Base-by-base conservation (phyloP, 495 filamentous ascomycete species). In the Daldinia grandis region DNA sequence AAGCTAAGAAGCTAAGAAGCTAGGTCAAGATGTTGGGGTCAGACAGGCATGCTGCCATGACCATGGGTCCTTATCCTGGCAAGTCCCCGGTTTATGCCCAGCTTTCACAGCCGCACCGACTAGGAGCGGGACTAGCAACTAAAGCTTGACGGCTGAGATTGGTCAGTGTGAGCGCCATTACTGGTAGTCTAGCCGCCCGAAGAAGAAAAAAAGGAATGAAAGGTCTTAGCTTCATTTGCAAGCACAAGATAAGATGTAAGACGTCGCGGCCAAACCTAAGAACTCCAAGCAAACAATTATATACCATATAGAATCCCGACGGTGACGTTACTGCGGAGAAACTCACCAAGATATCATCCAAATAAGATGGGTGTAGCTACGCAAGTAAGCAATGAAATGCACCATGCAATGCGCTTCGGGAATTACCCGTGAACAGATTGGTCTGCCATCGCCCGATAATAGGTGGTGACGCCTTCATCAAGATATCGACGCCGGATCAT, bases 391-490 rank as follows among this genome's bases (percentile, higher is more conserved):
- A 54, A 27, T 28, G 35, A 14, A 55, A 69, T 69, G 60, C 60
- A 31, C 42, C 17, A 62, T 58, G 33, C 21, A 54, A 66, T 71
- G 57, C 62, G 54, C 19, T 25, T 63, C 62, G 63, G 68, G 33
- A 66, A 25, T 15, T 44, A 30, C 30, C 30, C 7, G 25, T 10
- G 15, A 66, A 27, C 6, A 66, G 58, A 63, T 71, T 71, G 59
- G 58, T 49, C 64, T 67, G 59, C 44, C 49, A 60, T 67, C 53
- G 47, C 53, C 64, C 69, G 54, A 56, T 58, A 31, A 35, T 25
- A 66, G 50, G 24, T 28, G 24, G 54, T 30, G 40, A 42, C 30
- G 42, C 42, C 30, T 28, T 50, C 60, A 62, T 33, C 49, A 5
- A 53, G 27, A 59, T 31, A 51, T 42, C 33, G 37, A 28, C 44